These are phyloP conservation scores for Ustanciosporium gigantosporum DNA, from an alignment of 1,284 basidiomycete species.

Conservation along the genomic window DNA sequence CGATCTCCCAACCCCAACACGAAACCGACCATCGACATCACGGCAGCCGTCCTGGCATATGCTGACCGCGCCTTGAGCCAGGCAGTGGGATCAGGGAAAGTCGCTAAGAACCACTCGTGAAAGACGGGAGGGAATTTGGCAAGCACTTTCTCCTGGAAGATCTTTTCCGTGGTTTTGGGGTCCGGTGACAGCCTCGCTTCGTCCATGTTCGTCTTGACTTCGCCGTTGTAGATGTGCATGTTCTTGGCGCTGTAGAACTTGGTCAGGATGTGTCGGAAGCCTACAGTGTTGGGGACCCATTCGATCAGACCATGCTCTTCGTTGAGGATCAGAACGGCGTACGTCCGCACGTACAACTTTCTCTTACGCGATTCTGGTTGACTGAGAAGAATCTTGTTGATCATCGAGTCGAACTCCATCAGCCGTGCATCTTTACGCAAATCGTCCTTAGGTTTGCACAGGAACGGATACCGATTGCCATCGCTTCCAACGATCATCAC, in stretches of 20 bases:
- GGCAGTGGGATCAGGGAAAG: slow-evolving; percentile 92
- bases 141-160: slow-evolving; percentile 72
- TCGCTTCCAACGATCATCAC: slow-evolving; percentile 82
- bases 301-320: slow-evolving; percentile 97
- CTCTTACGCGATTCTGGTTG: slow-evolving; percentile 78
- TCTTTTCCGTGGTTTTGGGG: slow-evolving; percentile 65
- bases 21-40: slow-evolving; percentile 99
- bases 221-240: slow-evolving; percentile 61
- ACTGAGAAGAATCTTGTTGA: slow-evolving; percentile 93
- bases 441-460: slow-evolving; percentile 98
- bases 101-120: slow-evolving; percentile 95
- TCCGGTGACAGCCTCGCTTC: slow-evolving; percentile 66
- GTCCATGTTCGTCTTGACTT: slow-evolving; percentile 68
- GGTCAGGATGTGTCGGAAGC: slow-evolving; percentile 77
- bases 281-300: slow-evolving; percentile 94
- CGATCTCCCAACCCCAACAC: slow-evolving; percentile 96
- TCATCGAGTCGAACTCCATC: slow-evolving; percentile 98
- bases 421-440: slow-evolving; percentile 93
- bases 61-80: slow-evolving; percentile 87
- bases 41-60: slow-evolving; percentile 87
- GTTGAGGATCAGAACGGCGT: slow-evolving; percentile 93
- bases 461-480: slow-evolving; percentile 83
- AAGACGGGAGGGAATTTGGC: slow-evolving; percentile 74
- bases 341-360: slow-evolving; percentile 67
- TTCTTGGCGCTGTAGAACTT: slow-evolving; percentile 69